These are phyloP conservation scores for Aurifilum marmelostoma DNA, from an alignment of 2,329 filamentous ascomycete species.

Conservation along the genomic window DNA sequence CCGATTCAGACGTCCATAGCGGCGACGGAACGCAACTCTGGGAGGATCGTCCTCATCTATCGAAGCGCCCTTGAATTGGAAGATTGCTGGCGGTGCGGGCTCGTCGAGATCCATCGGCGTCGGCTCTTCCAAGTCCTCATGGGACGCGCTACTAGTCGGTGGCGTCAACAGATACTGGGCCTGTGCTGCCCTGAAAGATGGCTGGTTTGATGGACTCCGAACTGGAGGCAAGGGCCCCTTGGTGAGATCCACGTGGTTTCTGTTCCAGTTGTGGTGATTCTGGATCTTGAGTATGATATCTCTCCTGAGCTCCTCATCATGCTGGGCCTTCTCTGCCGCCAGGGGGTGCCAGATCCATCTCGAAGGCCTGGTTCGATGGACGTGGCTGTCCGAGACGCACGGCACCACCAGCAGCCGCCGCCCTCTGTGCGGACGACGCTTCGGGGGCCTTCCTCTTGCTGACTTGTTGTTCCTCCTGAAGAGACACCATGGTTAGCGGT, in stretches of 20 bases:
- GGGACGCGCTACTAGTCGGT: constrained; percentile 56
- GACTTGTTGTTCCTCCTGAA: constrained; percentile 24
- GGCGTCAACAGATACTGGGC: constrained; percentile 72
- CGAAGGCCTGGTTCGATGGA: constrained; percentile 64
- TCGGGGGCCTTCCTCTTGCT: constrained; percentile 46
- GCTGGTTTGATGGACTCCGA: constrained; percentile 63
- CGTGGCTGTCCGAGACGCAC: constrained; percentile 28
- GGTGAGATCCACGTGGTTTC: constrained; percentile 86
- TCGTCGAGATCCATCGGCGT: constrained; percentile 58
- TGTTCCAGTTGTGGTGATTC: constrained; percentile 91
- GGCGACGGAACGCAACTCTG: constrained; percentile 74
- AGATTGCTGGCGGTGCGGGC: constrained; percentile 41
- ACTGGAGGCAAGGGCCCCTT: constrained; percentile 82
- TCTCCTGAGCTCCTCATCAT: constrained; percentile 76
- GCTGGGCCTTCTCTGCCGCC: constrained; percentile 77
- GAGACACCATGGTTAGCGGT: constrained; percentile 20
- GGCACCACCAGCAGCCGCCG: constrained; percentile 52
- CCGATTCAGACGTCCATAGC: constrained; percentile 82
- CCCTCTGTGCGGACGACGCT: constrained; percentile 52
- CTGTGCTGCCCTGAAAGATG: constrained; percentile 71
- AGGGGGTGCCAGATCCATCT: constrained; percentile 79
- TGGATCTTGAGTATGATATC: constrained; percentile 87
- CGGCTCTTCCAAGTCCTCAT: constrained; percentile 48
- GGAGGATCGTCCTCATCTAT: constrained; percentile 44
- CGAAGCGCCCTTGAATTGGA: constrained; percentile 51